These are phyloP conservation scores for Chaetoceros tenuissimus DNA, from an alignment of 108 stramenopile species.

Conservation along the genomic window DNA sequence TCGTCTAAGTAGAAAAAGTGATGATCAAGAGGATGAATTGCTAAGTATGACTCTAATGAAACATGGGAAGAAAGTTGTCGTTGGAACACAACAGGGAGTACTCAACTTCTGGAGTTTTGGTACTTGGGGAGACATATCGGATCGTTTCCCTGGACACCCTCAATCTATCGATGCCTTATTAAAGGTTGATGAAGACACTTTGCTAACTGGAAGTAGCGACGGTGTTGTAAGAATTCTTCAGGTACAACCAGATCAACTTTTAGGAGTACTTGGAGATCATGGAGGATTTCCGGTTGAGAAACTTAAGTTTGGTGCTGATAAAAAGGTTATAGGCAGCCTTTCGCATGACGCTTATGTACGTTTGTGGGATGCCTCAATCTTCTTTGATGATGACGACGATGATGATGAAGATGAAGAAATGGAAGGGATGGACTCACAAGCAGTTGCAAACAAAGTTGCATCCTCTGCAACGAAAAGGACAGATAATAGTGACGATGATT, in stretches of 20 bases:
- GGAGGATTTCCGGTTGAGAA: slow-evolving; percentile 90
- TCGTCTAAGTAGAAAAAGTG: slow-evolving; percentile 41
- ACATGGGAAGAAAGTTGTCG: slow-evolving; percentile 74
- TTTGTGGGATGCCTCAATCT: slow-evolving; percentile 72
- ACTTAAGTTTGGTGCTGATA: slow-evolving; percentile 60
- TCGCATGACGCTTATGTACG: slow-evolving; percentile 41
- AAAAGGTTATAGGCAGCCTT: slow-evolving; percentile 63
- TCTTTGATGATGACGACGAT: slow-evolving; percentile 49
- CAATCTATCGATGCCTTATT: slow-evolving; percentile 79
- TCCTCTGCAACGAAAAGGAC: neutral
- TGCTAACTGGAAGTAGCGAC: slow-evolving; percentile 91
- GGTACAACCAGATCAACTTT: slow-evolving; percentile 81
- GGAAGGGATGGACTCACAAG: neutral
- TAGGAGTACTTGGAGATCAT: slow-evolving; percentile 87
- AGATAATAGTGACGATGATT: slow-evolving; percentile 58
- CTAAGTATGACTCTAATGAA: slow-evolving; percentile 75
- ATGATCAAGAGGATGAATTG: slow-evolving; percentile 94
- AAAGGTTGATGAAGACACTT: slow-evolving; percentile 91
- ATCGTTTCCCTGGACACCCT: slow-evolving; percentile 92
- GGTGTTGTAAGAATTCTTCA: slow-evolving; percentile 89
- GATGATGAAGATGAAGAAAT: slow-evolving; percentile 27
- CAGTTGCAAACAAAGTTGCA: neutral
- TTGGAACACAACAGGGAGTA: slow-evolving; percentile 85
- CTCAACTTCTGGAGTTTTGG: slow-evolving; percentile 81
- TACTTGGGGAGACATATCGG: slow-evolving; percentile 89